Evolutionary conservation across 139 green algal species (phyloP).

Genomic region (Cymbomonas tetramitiformis): DNA sequence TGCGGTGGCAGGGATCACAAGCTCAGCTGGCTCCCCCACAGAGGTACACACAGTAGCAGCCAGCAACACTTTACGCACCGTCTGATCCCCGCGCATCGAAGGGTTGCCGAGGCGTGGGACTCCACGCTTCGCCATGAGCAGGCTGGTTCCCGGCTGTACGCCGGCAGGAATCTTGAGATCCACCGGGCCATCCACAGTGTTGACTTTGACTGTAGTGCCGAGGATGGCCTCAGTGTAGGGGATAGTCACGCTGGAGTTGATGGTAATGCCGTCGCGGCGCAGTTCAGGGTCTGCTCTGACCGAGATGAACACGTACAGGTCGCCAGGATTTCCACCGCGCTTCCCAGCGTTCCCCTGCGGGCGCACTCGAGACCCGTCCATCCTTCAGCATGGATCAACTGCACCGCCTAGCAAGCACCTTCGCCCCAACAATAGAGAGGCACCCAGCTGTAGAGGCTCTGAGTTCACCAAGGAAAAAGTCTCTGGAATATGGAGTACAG

Average conservation of each 20-base stretch:
- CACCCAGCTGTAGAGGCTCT: no score
- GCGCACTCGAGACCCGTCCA: no score
- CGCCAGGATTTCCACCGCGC: slow-evolving; percentile 60
- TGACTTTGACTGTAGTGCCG: slow-evolving; percentile 62
- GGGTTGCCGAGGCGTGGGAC: slow-evolving; percentile 70
- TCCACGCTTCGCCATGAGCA: slow-evolving; percentile 91
- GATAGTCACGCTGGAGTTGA: slow-evolving; percentile 66
- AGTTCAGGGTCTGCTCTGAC: slow-evolving; percentile 73
- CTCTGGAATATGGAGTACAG: no score
- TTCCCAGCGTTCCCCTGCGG: no score
- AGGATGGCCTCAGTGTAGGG: slow-evolving; percentile 84
- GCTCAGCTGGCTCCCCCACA: no score
- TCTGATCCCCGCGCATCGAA: slow-evolving; percentile 71
- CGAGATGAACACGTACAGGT: slow-evolving; percentile 86
- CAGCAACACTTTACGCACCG: no score
- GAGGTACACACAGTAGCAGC: slow-evolving; percentile 5
- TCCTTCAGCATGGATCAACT: no score
- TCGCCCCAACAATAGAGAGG: no score
- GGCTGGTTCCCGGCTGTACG: slow-evolving; percentile 82
- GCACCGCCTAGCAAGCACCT: no score
- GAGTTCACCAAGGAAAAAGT: no score
- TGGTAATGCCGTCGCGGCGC: slow-evolving; percentile 67
- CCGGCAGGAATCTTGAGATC: slow-evolving; percentile 89
- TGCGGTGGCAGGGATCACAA: no score
- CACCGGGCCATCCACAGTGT: slow-evolving; percentile 81